Evolutionary conservation across 2,329 filamentous ascomycete genomes (phyloP).

Genomic region (Fusarium sp.): DNA sequence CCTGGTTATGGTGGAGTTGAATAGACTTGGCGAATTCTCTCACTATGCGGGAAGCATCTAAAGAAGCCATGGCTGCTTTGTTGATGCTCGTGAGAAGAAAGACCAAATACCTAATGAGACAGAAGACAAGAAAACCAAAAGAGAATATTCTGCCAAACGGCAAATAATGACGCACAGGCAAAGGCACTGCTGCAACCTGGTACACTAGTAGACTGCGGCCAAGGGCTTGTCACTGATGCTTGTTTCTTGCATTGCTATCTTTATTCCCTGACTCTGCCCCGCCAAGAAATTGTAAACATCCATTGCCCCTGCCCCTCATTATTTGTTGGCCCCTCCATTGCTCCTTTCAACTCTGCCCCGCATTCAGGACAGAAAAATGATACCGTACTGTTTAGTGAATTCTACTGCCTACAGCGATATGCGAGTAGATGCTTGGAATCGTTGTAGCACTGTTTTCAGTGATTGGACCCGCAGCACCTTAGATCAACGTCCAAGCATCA

Average conservation of each 20-base stretch:
- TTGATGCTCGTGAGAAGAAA: slow-evolving; percentile 29
- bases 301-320: slow-evolving; percentile 43
- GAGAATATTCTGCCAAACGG: slow-evolving; percentile 11
- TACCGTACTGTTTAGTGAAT: slow-evolving; percentile 12
- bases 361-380: slow-evolving; percentile 25
- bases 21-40: slow-evolving; percentile 39
- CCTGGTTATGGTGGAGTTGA: slow-evolving; percentile 30
- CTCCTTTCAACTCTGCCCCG: slow-evolving; percentile 37
- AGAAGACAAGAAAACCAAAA: slow-evolving; percentile 10
- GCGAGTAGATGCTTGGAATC: slow-evolving; percentile 31
- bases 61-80: slow-evolving; percentile 19
- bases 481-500: slow-evolving; percentile 41
- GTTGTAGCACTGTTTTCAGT: slow-evolving; percentile 38
- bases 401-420: slow-evolving; percentile 25
- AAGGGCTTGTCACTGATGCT: slow-evolving; percentile 36
- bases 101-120: slow-evolving; percentile 16
- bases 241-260: slow-evolving; percentile 21
- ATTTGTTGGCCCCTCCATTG: slow-evolving; percentile 41
- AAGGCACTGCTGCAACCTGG: slow-evolving; percentile 37
- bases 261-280: slow-evolving; percentile 35
- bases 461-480: slow-evolving; percentile 34
- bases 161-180: slow-evolving; percentile 38
- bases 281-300: slow-evolving; percentile 34
- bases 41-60: slow-evolving; percentile 26
- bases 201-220: slow-evolving; percentile 27